Evolutionary conservation across 83 land plant species (phyloP), one percentile per base, ranked within the genome.

Genomic region (Larix sibirica): DNA sequence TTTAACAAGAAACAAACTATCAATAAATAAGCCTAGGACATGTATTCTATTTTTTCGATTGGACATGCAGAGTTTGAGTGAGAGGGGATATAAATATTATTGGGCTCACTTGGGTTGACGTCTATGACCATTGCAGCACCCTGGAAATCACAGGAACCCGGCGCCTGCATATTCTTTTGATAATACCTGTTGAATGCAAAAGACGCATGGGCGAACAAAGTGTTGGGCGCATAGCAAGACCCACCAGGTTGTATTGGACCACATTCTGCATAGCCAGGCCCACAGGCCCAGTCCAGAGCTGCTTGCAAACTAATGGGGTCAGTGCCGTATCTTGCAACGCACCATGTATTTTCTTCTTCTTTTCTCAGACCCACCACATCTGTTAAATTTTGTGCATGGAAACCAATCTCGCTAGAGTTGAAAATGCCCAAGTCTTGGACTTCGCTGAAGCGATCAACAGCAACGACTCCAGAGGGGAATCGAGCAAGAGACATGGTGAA

Each of bases 211-310:
- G 84, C 81, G 1, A 81, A 75, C 7, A 92, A 62, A 0, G 86
- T 88, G 54, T 88, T 88, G 9, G 94, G 92, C 13, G 83, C 81
- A 64, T 78, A 90, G 47, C 94, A 92, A 40, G 79, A 47, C 0
- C 87, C 89, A 18, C 85, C 88, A 1, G 80, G 86, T 81, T 90
- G 87, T 75, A 92, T 92, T 0, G 88, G 84, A 4, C 85, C 82
- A 28, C 94, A 92, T 67, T 90, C 92, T 10, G 86, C 88, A 5
- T 86, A 84, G 1, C 85, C 94, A 31, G 77, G 74, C 14, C 92
- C 92, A 65, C 90, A 90, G 12, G 92, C 94, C 83, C 89, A 92
- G 65, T 92, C 89, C 18, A 92, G 58, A n/a, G 92, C 90, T 16
- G 83, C 84, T 61, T 92, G 94, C 60, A 92, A 80, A 10, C 89